Conservation (phyloP, 768 basidiomycete genomes). For the Termitomyces sp. region DNA sequence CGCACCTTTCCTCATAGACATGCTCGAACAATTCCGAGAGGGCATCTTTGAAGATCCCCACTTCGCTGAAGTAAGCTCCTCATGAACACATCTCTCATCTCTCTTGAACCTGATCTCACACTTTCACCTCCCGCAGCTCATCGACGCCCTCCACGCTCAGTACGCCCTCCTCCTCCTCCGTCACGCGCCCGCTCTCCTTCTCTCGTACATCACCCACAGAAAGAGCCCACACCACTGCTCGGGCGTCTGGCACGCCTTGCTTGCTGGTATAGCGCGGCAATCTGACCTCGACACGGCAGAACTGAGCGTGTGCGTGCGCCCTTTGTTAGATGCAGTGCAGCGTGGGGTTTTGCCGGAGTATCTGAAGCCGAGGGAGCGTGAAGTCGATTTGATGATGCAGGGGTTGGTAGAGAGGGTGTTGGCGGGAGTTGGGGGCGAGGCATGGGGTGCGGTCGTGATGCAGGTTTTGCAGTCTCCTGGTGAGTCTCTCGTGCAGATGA, state of each 20-base stretch:
- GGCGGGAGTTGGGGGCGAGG: constrained; percentile 17
- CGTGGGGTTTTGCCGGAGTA: constrained; percentile 34
- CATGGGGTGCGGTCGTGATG: constrained; percentile 23
- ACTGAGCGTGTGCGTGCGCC: constrained; percentile 22
- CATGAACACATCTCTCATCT: background rate
- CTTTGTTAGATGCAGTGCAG: constrained; percentile 37
- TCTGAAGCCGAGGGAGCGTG: constrained; percentile 35
- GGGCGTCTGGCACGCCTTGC: constrained; percentile 45
- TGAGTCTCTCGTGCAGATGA: constrained; percentile 14
- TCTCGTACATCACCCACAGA: constrained; percentile 47
- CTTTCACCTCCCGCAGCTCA: constrained; percentile 24
- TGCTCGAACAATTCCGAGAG: constrained; percentile 48
- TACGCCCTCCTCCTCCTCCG: constrained; percentile 35
- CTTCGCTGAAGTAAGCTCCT: constrained; percentile 35
- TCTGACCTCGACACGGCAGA: background rate
- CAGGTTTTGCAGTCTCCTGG: constrained; percentile 36
- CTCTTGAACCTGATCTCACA: background rate
- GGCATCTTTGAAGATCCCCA: constrained; percentile 38
- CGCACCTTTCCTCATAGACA: constrained; percentile 27
- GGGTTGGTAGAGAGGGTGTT: constrained; percentile 33
- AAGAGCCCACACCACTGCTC: constrained; percentile 24
- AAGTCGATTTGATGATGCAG: constrained; percentile 40
- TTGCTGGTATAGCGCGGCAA: background rate
- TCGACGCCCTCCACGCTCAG: constrained; percentile 37
- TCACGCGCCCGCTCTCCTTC: constrained; percentile 36